Evolutionary conservation across 2,329 filamentous ascomycete genomes (phyloP).

Genomic region (Claviceps africana): DNA sequence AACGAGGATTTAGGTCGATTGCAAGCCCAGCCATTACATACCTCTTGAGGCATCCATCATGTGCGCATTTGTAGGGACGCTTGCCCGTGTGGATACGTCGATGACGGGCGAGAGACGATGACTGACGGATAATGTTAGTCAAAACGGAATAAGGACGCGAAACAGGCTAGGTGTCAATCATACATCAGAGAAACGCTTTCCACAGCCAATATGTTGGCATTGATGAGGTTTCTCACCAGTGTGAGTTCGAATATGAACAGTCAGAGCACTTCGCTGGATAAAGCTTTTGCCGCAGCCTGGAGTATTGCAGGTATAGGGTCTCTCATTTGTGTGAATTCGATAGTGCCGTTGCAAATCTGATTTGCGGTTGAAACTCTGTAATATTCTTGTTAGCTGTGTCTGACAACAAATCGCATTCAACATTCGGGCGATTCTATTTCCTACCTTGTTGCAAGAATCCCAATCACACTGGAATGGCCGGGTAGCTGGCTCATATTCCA

Average conservation of each 20-base stretch:
- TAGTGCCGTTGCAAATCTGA: constrained; percentile 58
- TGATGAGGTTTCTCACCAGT: constrained; percentile 60
- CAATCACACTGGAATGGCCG: constrained; percentile 52
- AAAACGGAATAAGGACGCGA: background rate
- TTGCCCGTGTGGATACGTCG: constrained; percentile 53
- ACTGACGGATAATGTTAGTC: constrained; percentile 25
- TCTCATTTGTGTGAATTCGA: constrained; percentile 58
- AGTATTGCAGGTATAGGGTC: constrained; percentile 48
- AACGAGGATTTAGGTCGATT: no score
- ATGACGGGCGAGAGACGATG: constrained; percentile 51
- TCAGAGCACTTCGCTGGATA: constrained; percentile 56
- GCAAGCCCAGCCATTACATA: constrained; percentile 11
- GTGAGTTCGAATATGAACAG: constrained; percentile 56
- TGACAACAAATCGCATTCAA: no score
- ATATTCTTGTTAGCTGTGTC: background rate
- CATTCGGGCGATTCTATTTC: constrained; percentile 7
- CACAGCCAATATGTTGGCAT: constrained; percentile 50
- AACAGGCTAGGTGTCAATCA: constrained; percentile 12
- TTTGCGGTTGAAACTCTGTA: constrained; percentile 57
- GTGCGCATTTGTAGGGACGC: constrained; percentile 49
- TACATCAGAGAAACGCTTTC: constrained; percentile 58
- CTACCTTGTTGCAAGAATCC: constrained; percentile 47
- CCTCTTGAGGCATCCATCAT: constrained; percentile 50
- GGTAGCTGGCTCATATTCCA: constrained; percentile 48
- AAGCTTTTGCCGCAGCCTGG: constrained; percentile 55